These are phyloP conservation scores for Leucoagaricus sp. DNA, from an alignment of 1,284 basidiomycete species.

Conservation along the genomic window DNA sequence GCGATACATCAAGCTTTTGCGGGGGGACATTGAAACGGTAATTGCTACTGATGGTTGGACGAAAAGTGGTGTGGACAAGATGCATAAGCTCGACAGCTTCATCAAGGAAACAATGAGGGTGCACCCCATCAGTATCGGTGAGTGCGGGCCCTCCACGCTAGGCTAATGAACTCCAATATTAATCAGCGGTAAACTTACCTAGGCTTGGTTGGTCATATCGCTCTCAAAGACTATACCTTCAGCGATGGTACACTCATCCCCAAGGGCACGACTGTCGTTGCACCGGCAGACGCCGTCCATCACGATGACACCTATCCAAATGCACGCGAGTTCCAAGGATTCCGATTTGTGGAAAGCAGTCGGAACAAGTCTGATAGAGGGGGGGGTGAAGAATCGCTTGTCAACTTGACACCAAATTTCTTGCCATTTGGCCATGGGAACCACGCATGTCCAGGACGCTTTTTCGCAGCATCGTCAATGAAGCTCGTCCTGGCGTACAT, in stretches of 20 bases:
- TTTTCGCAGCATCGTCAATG: constrained; percentile 43
- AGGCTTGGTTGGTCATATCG: constrained; percentile 5
- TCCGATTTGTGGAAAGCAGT: constrained; percentile 1
- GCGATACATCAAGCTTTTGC: constrained; percentile 9
- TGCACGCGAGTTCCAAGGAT: constrained; percentile 1
- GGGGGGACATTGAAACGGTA: constrained; percentile 3
- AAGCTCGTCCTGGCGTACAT: constrained; percentile 44
- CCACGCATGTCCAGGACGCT: constrained; percentile 37
- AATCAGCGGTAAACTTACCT: neutral
- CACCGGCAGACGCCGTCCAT: neutral
- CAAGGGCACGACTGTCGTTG: constrained; percentile 24
- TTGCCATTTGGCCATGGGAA: constrained; percentile 7
- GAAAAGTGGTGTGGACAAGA: constrained; percentile 10
- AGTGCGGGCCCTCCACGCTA: neutral
- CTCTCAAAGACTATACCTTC: constrained; percentile 39
- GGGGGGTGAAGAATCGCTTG: neutral
- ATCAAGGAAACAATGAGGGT: constrained; percentile 15
- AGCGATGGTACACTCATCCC: constrained; percentile 39
- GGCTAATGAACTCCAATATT: neutral
- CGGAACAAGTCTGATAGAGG: no score
- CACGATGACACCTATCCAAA: neutral
- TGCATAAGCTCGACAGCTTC: constrained; percentile 23
- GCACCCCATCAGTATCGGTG: constrained; percentile 1
- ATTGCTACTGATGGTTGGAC: constrained; percentile 15
- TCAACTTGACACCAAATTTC: neutral